A percentile compares a stretch with the other conserved stretches of the same genome.
Conservation (phyloP, 2,329 filamentous ascomycete genomes). For the Xylariaceae sp. region DNA sequence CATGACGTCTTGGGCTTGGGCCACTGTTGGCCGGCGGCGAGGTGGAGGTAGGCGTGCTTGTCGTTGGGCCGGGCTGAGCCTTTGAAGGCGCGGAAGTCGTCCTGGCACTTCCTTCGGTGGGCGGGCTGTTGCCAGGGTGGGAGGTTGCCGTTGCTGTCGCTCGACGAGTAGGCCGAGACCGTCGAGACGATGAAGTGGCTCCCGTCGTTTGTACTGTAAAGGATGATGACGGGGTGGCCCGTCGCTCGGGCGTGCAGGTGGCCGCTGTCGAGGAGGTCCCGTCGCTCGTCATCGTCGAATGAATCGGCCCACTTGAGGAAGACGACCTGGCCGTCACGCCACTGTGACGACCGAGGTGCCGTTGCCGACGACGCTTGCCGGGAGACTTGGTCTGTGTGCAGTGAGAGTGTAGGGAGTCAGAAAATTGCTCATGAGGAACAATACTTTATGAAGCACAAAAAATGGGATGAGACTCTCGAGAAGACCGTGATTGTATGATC, state of each 20-base stretch:
- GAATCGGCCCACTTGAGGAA: constrained; percentile 21
- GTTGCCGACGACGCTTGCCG: not conserved
- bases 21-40: constrained; percentile 19
- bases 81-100: constrained; percentile 29
- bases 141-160: constrained; percentile 17
- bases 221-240: constrained; percentile 32
- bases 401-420: not conserved
- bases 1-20: constrained; percentile 26
- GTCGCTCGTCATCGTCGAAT: constrained; percentile 16
- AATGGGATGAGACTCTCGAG: too few species aligned
- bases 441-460: too few species aligned
- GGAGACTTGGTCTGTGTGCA: not conserved
- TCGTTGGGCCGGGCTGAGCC: constrained; percentile 22
- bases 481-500: too few species aligned
- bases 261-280: constrained; percentile 17
- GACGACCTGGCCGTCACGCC: constrained; percentile 26
- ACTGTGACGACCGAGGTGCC: not conserved
- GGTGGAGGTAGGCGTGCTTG: constrained; percentile 18
- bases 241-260: constrained; percentile 20
- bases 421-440: not conserved
- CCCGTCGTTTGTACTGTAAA: constrained; percentile 16
- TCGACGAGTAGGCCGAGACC: constrained; percentile 30
- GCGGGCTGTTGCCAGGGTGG: constrained; percentile 28
- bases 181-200: constrained; percentile 27
- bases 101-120: constrained; percentile 22